A percentile compares a stretch with the other conserved stretches of the same genome.
Evolutionary conservation across 2,329 filamentous ascomycete species (phyloP).

Genomic region (Fusarium sp.): DNA sequence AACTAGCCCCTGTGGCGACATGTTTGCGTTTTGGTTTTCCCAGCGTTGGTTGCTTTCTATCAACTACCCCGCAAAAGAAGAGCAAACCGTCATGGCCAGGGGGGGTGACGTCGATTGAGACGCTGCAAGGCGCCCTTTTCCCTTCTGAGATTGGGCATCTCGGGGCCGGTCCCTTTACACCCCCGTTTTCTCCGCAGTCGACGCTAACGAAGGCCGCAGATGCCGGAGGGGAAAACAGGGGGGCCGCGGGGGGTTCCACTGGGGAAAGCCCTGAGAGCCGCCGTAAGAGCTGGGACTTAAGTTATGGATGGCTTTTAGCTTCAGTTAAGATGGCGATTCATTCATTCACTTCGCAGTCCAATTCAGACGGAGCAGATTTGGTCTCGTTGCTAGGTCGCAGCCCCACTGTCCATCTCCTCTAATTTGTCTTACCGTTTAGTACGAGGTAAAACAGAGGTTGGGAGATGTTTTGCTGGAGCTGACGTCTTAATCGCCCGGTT

Average conservation of each 20-base stretch:
- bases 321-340: constrained; percentile 8
- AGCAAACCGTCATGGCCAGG: constrained; percentile 19
- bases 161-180: constrained; percentile 31
- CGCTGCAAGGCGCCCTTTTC: constrained; percentile 26
- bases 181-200: constrained; percentile 38
- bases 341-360: constrained; percentile 4
- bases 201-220: constrained; percentile 33
- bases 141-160: constrained; percentile 32
- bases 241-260: constrained; percentile 13
- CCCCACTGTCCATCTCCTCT: background rate
- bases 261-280: constrained; percentile 12
- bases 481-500: background rate
- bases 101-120: constrained; percentile 44
- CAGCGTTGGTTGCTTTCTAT: background rate
- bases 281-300: constrained; percentile 1
- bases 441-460: background rate
- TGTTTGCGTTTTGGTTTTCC: background rate
- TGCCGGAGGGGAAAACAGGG: constrained; percentile 29
- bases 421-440: background rate
- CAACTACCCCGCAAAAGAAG: constrained; percentile 44
- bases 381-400: background rate
- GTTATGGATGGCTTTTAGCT: background rate
- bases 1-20: background rate
- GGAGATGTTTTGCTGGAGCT: background rate
- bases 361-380: background rate